These are phyloP conservation scores for Trichoderma koningii DNA, from an alignment of 2,329 filamentous ascomycete species.

Conservation along the genomic window DNA sequence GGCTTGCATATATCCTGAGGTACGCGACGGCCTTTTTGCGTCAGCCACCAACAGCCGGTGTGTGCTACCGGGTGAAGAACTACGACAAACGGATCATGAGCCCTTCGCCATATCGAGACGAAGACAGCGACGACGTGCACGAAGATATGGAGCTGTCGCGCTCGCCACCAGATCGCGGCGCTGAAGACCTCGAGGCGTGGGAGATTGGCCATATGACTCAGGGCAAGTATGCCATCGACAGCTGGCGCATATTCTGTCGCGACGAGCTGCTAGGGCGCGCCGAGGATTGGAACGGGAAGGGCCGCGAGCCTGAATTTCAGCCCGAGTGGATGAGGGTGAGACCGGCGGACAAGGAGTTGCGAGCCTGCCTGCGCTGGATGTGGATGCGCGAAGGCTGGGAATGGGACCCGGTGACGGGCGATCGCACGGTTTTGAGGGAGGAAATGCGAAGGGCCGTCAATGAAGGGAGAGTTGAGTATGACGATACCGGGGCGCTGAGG, in stretches of 20 bases:
- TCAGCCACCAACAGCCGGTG: conserved; percentile 60
- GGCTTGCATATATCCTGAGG: conserved; percentile 67
- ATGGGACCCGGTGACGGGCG: conserved; percentile 75
- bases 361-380: conserved; percentile 85
- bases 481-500: conserved; percentile 51
- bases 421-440: conserved; percentile 54
- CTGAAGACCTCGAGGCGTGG: conserved; percentile 56
- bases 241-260: conserved; percentile 91
- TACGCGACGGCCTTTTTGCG: conserved; percentile 70
- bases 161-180: background rate
- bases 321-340: conserved; percentile 90
- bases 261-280: conserved; percentile 71
- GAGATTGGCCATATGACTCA: conserved; percentile 85
- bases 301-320: conserved; percentile 60
- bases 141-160: conserved; percentile 2
- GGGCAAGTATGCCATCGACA: conserved; percentile 81
- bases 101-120: conserved; percentile 14
- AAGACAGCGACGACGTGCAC: conserved; percentile 6
- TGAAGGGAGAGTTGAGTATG: conserved; percentile 58
- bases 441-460: conserved; percentile 60
- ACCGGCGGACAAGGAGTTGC: conserved; percentile 84
- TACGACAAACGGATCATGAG: conserved; percentile 47
- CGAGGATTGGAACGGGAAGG: conserved; percentile 64
- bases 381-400: conserved; percentile 85
- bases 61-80: conserved; percentile 55